Percentiles rank a stretch among this genome's conserved stretches.
Evolutionary conservation across 2,329 filamentous ascomycete species (phyloP).

Genomic region (Epichloe gansuensis): DNA sequence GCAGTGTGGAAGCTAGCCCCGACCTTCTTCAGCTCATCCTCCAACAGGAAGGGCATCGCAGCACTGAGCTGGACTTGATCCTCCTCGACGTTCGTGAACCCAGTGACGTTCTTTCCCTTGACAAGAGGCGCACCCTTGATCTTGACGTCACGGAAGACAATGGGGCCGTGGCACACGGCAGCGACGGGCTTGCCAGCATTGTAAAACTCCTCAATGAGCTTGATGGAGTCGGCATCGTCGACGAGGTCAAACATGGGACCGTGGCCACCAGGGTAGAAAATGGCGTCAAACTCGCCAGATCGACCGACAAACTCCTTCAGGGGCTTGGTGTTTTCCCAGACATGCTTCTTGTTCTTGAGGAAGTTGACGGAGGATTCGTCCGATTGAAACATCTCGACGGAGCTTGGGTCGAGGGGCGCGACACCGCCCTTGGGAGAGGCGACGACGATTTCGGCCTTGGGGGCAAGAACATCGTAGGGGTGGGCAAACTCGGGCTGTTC

Average conservation of each 20-base stretch:
- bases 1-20: conserved; percentile 46
- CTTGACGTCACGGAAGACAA: conserved; percentile 46
- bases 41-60: conserved; percentile 46
- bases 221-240: conserved; percentile 40
- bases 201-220: conserved; percentile 50
- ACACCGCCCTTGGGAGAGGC: conserved; percentile 50
- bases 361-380: conserved; percentile 43
- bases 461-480: conserved; percentile 44
- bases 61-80: conserved; percentile 31
- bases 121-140: conserved; percentile 40
- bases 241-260: conserved; percentile 57
- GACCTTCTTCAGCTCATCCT: conserved; percentile 37
- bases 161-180: conserved; percentile 58
- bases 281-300: conserved; percentile 48
- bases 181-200: conserved; percentile 47
- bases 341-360: conserved; percentile 36
- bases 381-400: conserved; percentile 38
- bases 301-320: conserved; percentile 43
- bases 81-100: conserved; percentile 48
- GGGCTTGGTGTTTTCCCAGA: conserved; percentile 52
- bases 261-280: conserved; percentile 46
- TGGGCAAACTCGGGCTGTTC: conserved; percentile 48
- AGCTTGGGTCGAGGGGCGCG: conserved; percentile 47
- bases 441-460: conserved; percentile 40
- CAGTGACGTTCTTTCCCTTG: conserved; percentile 43